Evolutionary conservation across 2,329 filamentous ascomycete species (phyloP).

Genomic region (Hortaea werneckii): DNA sequence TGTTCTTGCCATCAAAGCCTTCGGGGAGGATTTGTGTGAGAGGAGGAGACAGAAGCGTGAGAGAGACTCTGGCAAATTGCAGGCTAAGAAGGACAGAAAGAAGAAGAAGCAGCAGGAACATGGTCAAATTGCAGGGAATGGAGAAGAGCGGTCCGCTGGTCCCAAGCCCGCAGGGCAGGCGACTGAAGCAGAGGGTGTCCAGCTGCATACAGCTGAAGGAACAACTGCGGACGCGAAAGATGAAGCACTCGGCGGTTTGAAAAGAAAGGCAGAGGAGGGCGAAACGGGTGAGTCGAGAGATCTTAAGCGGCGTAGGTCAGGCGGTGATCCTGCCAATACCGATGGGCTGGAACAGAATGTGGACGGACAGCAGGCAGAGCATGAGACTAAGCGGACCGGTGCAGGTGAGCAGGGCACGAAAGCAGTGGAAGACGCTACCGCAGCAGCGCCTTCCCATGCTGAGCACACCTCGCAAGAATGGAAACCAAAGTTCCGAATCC

Average conservation of each 20-base stretch:
- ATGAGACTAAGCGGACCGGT: neutral
- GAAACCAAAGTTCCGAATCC: conserved; percentile 58
- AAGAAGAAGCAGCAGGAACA: conserved; percentile 23
- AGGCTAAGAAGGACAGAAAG: conserved; percentile 22
- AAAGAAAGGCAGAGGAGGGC: neutral
- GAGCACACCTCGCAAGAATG: neutral
- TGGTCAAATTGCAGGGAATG: conserved; percentile 1
- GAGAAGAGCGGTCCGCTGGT: conserved; percentile 6
- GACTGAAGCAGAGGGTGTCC: neutral
- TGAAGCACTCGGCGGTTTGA: neutral
- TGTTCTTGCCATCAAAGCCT: conserved; percentile 82
- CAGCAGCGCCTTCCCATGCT: neutral
- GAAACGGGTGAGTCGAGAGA: neutral
- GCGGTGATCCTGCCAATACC: neutral
- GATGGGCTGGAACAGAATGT: neutral
- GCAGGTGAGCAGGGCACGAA: neutral
- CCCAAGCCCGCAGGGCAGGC: conserved; percentile 4
- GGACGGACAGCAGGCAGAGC: neutral
- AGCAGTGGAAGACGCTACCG: neutral
- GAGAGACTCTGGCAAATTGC: conserved; percentile 21
- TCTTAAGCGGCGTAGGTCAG: too few species aligned
- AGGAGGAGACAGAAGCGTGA: conserved; percentile 19
- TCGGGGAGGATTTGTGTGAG: conserved; percentile 53
- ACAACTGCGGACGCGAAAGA: neutral
- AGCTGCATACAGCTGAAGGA: neutral